Evolutionary conservation across 495 filamentous ascomycete genomes (phyloP).

Genomic region (Xylaria acuta): DNA sequence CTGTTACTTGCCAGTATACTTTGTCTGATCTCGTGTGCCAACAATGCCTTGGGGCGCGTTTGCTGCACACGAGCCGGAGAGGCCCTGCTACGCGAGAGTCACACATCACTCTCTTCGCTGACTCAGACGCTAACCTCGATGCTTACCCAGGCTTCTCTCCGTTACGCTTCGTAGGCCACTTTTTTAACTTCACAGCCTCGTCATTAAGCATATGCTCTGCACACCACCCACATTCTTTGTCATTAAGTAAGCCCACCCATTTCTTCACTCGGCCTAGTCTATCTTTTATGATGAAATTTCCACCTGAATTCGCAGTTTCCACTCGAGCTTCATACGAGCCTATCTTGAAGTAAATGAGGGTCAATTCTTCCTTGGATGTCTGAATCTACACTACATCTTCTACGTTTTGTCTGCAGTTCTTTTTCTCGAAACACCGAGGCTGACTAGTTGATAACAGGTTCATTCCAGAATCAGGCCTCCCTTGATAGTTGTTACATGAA

Average conservation of each 20-base stretch:
- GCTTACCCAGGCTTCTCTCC: neutral
- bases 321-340: slow-evolving; percentile 67
- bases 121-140: slow-evolving; percentile 16
- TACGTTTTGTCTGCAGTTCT: neutral
- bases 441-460: neutral
- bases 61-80: slow-evolving; percentile 9
- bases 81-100: neutral
- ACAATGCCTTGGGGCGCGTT: neutral
- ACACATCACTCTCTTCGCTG: neutral
- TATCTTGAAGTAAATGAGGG: slow-evolving; percentile 62
- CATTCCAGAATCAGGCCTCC: neutral
- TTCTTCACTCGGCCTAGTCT: neutral
- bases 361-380: slow-evolving; percentile 70
- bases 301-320: slow-evolving; percentile 72
- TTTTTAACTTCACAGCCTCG: neutral
- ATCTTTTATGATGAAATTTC: slow-evolving; percentile 59
- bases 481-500: neutral
- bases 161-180: neutral
- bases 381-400: slow-evolving; percentile 46
- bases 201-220: neutral
- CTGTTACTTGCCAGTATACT: slow-evolving; percentile 98
- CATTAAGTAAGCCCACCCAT: neutral
- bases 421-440: neutral
- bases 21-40: slow-evolving; percentile 72
- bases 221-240: neutral